A percentile compares a stretch with the other conserved stretches of the same genome.
Evolutionary conservation across 2,329 filamentous ascomycete genomes (phyloP).

Genomic region (Talaromyces marneffei): DNA sequence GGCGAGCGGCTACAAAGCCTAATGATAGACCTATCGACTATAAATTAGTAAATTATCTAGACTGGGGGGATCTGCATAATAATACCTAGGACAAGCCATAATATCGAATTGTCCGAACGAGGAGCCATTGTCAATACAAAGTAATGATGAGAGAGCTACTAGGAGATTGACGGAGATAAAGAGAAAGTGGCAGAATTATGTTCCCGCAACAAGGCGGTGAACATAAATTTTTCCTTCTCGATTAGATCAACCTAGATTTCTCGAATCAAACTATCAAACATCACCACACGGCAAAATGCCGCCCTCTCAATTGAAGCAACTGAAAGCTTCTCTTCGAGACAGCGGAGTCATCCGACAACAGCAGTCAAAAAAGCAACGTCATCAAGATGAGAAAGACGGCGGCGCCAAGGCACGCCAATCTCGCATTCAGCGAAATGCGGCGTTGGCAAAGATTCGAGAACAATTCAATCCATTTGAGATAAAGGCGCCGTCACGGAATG

Average conservation of each 20-base stretch:
- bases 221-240: constrained; percentile 22
- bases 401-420: constrained; percentile 61
- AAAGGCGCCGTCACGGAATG: constrained; percentile 68
- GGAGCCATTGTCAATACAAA: constrained; percentile 4
- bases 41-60: background rate
- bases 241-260: background rate
- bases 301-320: constrained; percentile 90
- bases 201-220: constrained; percentile 29
- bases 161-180: constrained; percentile 8
- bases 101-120: constrained; percentile 8
- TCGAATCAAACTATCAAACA: constrained; percentile 22
- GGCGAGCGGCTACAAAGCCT: constrained; percentile 47
- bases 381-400: constrained; percentile 59
- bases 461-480: constrained; percentile 98
- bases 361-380: constrained; percentile 91
- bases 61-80: too few species aligned
- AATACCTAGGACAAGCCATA: constrained; percentile 14
- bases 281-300: constrained; percentile 57
- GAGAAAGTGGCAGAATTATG: constrained; percentile 24
- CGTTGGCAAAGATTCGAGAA: constrained; percentile 80
- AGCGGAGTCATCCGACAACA: constrained; percentile 87
- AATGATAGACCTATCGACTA: constrained; percentile 31
- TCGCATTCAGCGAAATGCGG: constrained; percentile 68
- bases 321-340: constrained; percentile 84
- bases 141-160: background rate